phyloP scores from a whole-genome alignment of 495 filamentous ascomycete genomes.

The Aspergillus panamensis region DNA sequence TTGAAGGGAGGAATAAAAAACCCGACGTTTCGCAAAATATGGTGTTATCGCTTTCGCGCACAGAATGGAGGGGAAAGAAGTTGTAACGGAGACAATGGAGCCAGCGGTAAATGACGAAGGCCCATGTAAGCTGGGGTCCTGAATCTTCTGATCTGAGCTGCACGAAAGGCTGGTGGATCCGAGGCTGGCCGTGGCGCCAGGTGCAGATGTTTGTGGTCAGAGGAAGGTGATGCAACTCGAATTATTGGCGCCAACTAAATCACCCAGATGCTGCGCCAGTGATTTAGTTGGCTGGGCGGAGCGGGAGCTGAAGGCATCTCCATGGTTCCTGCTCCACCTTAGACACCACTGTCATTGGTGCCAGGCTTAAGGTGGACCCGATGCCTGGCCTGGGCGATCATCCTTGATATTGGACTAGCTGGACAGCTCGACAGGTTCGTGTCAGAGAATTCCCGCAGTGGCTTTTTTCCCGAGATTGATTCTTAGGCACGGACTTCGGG shows the following conservation, averaged over 20 bases:
- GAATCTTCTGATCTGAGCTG: background rate
- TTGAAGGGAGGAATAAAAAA: background rate
- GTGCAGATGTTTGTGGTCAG: background rate
- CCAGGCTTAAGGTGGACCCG: background rate
- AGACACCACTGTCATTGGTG: constrained; percentile 1
- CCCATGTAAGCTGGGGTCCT: background rate
- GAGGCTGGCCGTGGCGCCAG: background rate
- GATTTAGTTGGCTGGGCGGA: background rate
- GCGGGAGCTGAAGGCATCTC: constrained; percentile 1
- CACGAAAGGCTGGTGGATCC: background rate
- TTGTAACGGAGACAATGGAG: background rate
- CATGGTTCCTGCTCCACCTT: constrained; percentile 3
- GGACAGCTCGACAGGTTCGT: constrained; percentile 11
- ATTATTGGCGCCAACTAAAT: constrained; percentile 7
- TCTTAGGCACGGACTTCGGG: constrained; percentile 9
- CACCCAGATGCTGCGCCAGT: background rate
- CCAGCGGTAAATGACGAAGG: background rate
- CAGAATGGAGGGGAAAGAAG: background rate
- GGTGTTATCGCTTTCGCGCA: background rate
- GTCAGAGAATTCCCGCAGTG: constrained; percentile 5
- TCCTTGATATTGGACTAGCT: constrained; percentile 3
- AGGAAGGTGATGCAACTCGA: background rate
- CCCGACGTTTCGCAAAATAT: background rate
- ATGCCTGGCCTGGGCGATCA: constrained; percentile 6
- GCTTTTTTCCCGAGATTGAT: constrained; percentile 11